Conservation (phyloP, 2,329 filamentous ascomycete genomes). For the Phialocephala sp. region DNA sequence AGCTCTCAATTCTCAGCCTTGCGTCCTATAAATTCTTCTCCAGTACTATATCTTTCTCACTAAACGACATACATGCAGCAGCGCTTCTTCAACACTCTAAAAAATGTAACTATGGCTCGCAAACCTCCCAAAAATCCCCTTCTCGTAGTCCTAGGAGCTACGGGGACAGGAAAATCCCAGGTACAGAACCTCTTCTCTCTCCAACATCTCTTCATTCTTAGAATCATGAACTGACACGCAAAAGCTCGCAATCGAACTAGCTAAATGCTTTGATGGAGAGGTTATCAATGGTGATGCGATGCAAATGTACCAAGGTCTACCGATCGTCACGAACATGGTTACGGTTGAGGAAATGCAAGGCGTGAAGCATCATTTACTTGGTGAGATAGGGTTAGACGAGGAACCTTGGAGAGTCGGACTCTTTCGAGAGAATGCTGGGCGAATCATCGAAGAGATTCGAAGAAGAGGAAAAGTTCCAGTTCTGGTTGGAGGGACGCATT, state of each 20-base stretch:
- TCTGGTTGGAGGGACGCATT: conserved; percentile 92
- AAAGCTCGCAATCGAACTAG: conserved; percentile 77
- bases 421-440: conserved; percentile 74
- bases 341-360: conserved; percentile 74
- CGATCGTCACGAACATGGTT: conserved; percentile 96
- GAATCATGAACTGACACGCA: background rate
- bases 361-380: conserved; percentile 87
- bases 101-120: conserved; percentile 32
- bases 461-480: conserved; percentile 82
- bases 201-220: background rate
- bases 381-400: conserved; percentile 75
- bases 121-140: conserved; percentile 62
- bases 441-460: conserved; percentile 78
- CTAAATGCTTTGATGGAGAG: conserved; percentile 83
- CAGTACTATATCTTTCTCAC: background rate
- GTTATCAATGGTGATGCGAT: conserved; percentile 98
- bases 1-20: conserved; percentile 10
- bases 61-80: conserved; percentile 29
- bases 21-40: background rate
- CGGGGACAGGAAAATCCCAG: conserved; percentile 92
- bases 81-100: conserved; percentile 15
- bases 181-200: conserved; percentile 49
- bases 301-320: conserved; percentile 92
- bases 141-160: conserved; percentile 84
- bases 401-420: conserved; percentile 82